Conservation (phyloP, 768 basidiomycete genomes). For the Serendipita sp. region DNA sequence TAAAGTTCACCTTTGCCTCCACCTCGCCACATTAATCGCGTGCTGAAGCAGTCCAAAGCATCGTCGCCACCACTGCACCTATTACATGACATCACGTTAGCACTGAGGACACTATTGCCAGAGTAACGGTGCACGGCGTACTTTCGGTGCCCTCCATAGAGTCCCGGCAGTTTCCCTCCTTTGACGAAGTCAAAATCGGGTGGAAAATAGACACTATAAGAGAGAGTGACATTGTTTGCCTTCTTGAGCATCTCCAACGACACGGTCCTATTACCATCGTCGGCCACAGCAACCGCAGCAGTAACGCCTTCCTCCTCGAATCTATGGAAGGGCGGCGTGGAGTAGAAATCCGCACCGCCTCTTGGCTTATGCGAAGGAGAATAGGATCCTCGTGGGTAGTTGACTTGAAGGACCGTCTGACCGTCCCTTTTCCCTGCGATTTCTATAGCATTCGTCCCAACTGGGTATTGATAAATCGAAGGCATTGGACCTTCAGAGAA, state of each 20-base stretch:
- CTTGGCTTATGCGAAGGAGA: constrained; percentile 23
- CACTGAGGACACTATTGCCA: no score
- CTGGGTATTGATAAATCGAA: no score
- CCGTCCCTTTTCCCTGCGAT: not conserved
- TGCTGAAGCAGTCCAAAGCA: constrained; percentile 67
- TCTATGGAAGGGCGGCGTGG: constrained; percentile 24
- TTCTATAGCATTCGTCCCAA: not conserved
- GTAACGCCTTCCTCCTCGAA: not conserved
- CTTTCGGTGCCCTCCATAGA: constrained; percentile 30
- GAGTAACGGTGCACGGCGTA: not conserved
- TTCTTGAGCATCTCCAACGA: constrained; percentile 7
- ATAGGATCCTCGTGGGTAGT: constrained; percentile 1
- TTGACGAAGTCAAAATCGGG: constrained; percentile 57
- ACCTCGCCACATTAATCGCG: constrained; percentile 67
- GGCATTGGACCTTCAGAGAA: not conserved
- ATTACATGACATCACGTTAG: constrained; percentile 8
- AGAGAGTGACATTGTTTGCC: constrained; percentile 39
- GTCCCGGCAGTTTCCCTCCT: constrained; percentile 72
- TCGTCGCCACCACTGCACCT: constrained; percentile 58
- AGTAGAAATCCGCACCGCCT: constrained; percentile 62
- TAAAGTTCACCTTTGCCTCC: constrained; percentile 60
- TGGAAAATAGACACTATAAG: constrained; percentile 67
- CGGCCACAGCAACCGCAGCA: not conserved
- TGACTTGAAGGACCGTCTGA: not conserved
- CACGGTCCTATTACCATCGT: constrained; percentile 7